Percentiles rank a stretch among this genome's conserved stretches.
Conservation (phyloP, 805 yeast species). For the Monosporozyma yasuniensis region DNA sequence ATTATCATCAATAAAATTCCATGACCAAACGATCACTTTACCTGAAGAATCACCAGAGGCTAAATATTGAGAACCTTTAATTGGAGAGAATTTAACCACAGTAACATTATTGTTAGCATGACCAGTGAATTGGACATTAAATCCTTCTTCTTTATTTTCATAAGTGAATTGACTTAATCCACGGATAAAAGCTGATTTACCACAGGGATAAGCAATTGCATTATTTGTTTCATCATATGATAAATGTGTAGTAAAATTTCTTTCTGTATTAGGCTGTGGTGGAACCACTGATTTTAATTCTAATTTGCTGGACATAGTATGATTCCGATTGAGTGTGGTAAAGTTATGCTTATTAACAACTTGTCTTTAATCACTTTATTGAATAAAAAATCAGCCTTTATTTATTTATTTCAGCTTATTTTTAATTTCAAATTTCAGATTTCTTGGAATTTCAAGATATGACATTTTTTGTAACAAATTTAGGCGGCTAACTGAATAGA, state of each 20-base stretch:
- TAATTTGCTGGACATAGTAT: background rate
- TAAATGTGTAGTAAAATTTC: constrained; percentile 57
- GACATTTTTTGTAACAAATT: background rate
- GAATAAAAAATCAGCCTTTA: background rate
- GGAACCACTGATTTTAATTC: constrained; percentile 40
- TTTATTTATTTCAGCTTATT: background rate
- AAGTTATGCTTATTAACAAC: no score
- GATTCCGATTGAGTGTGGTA: no score
- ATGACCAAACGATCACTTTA: constrained; percentile 80
- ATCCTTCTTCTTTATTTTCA: constrained; percentile 3
- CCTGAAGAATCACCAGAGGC: constrained; percentile 94
- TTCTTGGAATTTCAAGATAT: background rate
- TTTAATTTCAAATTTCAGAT: background rate
- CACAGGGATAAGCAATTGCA: constrained; percentile 71
- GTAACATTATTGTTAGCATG: constrained; percentile 62
- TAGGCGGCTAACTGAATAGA: background rate
- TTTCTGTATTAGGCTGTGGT: constrained; percentile 73
- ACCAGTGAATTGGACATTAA: constrained; percentile 53
- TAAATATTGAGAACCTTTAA: constrained; percentile 64
- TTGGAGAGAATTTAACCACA: constrained; percentile 77
- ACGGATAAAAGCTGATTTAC: constrained; percentile 69
- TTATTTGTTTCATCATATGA: constrained; percentile 65
- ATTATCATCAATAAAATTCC: constrained; percentile 10
- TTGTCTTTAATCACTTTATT: background rate
- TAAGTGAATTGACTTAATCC: constrained; percentile 30